Evolutionary conservation across 2,329 filamentous ascomycete species (phyloP).

Genomic region (Fusarium marasasianum): DNA sequence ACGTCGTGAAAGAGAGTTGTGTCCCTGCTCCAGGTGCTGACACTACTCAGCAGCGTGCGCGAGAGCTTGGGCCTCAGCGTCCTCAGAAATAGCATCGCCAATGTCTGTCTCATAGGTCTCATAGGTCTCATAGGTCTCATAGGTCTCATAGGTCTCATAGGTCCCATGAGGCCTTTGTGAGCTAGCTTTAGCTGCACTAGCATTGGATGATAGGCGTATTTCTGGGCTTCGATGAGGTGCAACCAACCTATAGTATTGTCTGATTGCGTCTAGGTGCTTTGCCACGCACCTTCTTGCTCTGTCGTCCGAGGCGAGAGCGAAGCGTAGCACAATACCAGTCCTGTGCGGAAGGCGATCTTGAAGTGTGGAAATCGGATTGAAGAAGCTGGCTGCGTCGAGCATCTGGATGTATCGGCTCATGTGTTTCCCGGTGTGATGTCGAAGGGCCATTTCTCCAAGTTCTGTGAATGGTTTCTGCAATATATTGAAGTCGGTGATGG

Average conservation of each 20-base stretch:
- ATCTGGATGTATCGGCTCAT: not conserved
- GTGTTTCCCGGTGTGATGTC: too few species aligned
- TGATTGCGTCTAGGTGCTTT: not conserved
- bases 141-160: not conserved
- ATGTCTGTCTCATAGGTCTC: not conserved
- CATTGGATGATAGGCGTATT: not conserved
- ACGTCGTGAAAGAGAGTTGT: not conserved
- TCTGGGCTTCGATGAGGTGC: not conserved
- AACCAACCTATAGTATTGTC: not conserved
- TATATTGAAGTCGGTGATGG: not conserved
- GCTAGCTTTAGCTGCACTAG: not conserved
- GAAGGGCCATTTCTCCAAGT: not conserved
- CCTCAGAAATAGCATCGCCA: not conserved
- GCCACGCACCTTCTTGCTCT: not conserved
- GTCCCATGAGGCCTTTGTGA: not conserved
- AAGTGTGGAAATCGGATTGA: not conserved
- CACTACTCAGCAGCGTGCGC: not conserved
- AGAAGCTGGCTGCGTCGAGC: not conserved
- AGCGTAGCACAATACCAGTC: not conserved
- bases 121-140: too few species aligned
- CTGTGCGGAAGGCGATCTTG: not conserved
- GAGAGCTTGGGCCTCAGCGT: not conserved
- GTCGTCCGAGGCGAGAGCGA: not conserved
- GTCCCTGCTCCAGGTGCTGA: not conserved
- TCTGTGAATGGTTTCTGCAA: not conserved